These are phyloP conservation scores for Volvox carteri DNA, from an alignment of 163 green algal species.

Conservation along the genomic window DNA sequence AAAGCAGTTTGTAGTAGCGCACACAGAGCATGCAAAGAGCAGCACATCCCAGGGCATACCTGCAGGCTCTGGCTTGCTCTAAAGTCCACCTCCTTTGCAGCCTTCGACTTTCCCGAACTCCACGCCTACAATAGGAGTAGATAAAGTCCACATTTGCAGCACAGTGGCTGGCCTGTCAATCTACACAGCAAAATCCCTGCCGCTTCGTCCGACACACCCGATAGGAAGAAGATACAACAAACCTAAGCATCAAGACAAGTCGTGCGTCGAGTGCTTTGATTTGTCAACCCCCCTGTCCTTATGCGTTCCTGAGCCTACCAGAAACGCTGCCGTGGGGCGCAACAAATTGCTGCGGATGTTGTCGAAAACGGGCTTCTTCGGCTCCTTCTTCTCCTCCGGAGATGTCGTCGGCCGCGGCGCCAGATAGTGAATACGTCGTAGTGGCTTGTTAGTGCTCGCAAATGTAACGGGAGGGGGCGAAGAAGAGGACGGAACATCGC, in stretches of 20 bases:
- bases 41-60: no score
- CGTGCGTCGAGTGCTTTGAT: no score
- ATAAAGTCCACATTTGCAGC: no score
- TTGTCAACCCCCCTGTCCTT: no score
- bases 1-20: no score
- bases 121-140: conserved; percentile 46
- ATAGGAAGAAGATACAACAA: no score
- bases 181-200: no score
- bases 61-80: conserved; percentile 33
- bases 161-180: no score
- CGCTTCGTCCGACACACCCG: no score
- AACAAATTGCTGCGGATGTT: conserved; percentile 54
- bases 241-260: no score
- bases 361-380: conserved; percentile 51
- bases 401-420: not conserved
- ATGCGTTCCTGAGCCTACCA: no score
- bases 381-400: conserved; percentile 57
- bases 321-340: conserved; percentile 27
- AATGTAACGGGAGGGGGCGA: conserved; percentile 9
- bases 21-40: no score
- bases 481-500: conserved; percentile 9
- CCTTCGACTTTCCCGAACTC: conserved; percentile 38
- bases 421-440: conserved; percentile 36
- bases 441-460: conserved; percentile 50
- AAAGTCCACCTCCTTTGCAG: conserved; percentile 17